Evolutionary conservation across 2,329 filamentous ascomycete species (phyloP).

Genomic region (Fusarium albosuccineum): DNA sequence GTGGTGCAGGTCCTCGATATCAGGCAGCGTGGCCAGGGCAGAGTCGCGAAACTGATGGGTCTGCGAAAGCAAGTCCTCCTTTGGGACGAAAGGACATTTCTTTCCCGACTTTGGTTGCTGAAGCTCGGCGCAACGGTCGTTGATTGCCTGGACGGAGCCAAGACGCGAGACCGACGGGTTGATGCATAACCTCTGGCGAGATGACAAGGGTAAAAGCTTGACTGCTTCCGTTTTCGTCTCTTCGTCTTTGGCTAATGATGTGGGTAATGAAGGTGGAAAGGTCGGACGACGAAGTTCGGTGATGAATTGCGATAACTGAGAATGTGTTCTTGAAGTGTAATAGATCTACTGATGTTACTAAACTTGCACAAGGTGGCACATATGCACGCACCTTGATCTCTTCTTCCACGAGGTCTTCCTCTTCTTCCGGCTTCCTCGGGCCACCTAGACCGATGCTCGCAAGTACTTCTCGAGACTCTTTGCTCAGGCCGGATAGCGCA

Average conservation of each 20-base stretch:
- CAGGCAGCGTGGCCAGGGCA: slow-evolving; percentile 84
- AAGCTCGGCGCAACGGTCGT: slow-evolving; percentile 90
- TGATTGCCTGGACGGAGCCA: slow-evolving; percentile 82
- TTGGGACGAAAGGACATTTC: slow-evolving; percentile 82
- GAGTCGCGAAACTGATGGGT: slow-evolving; percentile 88
- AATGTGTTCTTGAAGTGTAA: slow-evolving; percentile 94
- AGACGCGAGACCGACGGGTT: slow-evolving; percentile 84
- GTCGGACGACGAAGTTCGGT: slow-evolving; percentile 83
- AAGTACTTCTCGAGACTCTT: slow-evolving; percentile 81
- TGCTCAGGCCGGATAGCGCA: slow-evolving; percentile 72
- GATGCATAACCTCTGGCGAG: slow-evolving; percentile 89
- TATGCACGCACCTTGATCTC: slow-evolving; percentile 72
- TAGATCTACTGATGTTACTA: slow-evolving; percentile 72
- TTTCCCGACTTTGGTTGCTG: slow-evolving; percentile 75
- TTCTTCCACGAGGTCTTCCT: slow-evolving; percentile 66
- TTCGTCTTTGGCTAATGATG: slow-evolving; percentile 50
- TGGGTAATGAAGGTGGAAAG: slow-evolving; percentile 78
- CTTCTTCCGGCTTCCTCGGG: slow-evolving; percentile 52
- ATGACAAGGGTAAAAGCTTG: slow-evolving; percentile 87
- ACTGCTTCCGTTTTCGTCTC: slow-evolving; percentile 59
- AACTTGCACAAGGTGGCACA: slow-evolving; percentile 4
- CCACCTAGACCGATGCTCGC: slow-evolving; percentile 70
- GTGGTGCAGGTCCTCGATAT: slow-evolving; percentile 90
- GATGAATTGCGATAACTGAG: slow-evolving; percentile 90
- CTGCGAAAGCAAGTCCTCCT: slow-evolving; percentile 78